A percentile compares a stretch with the other conserved stretches of the same genome.
Conservation (phyloP, 2,329 filamentous ascomycete species). For the Ophidiomyces ophidiicola region DNA sequence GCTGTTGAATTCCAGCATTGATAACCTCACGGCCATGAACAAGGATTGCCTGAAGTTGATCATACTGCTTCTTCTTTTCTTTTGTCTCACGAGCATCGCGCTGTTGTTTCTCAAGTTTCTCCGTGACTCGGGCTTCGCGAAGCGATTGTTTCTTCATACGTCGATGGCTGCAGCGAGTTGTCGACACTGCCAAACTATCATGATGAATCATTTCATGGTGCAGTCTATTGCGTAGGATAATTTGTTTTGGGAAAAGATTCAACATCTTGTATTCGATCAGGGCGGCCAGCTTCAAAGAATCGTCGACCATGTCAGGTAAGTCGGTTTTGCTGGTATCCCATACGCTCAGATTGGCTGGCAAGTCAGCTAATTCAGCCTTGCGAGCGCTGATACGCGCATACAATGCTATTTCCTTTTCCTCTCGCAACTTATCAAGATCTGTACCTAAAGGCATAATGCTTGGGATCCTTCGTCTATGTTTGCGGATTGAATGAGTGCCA, state of each 20-base stretch:
- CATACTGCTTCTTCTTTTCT: conserved; percentile 93
- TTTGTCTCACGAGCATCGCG: conserved; percentile 89
- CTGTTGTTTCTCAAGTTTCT: conserved; percentile 98
- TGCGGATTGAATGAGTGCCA: conserved; percentile 61
- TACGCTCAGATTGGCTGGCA: conserved; percentile 74
- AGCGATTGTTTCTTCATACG: conserved; percentile 96
- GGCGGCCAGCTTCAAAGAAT: conserved; percentile 73
- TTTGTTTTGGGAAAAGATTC: conserved; percentile 76
- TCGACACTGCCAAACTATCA: conserved; percentile 93
- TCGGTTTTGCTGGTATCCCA: conserved; percentile 68
- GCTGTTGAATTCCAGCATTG: conserved; percentile 53
- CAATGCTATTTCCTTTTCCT: conserved; percentile 75
- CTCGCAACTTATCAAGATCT: conserved; percentile 71
- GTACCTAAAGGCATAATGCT: conserved; percentile 81
- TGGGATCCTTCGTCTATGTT: conserved; percentile 67
- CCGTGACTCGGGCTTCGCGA: conserved; percentile 88
- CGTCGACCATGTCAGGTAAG: conserved; percentile 55
- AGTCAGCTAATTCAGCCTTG: conserved; percentile 67
- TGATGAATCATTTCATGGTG: conserved; percentile 88
- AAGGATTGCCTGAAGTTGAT: conserved; percentile 79
- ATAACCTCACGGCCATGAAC: conserved; percentile 69
- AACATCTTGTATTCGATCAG: conserved; percentile 93
- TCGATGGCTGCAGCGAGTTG: conserved; percentile 79
- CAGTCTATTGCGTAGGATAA: conserved; percentile 71
- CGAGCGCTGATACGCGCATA: conserved; percentile 83